phyloP scores from a whole-genome alignment of 1,139 yeast genomes.

The Pneumocystis oryctolagi region DNA sequence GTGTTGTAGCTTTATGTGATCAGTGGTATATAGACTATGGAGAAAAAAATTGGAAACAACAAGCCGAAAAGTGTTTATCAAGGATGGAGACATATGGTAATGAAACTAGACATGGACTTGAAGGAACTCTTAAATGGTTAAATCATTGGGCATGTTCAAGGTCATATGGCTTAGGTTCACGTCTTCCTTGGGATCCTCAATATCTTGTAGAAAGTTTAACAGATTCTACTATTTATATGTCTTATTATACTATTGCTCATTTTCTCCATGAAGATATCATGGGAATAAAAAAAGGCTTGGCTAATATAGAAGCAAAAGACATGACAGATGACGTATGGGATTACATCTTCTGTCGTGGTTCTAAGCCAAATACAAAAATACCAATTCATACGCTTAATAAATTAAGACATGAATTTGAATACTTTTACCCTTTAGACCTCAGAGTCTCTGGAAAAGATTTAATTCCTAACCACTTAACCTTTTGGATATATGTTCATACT shows the following conservation, averaged over 20 bases:
- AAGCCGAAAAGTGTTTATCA: constrained; percentile 67
- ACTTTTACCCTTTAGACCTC: constrained; percentile 83
- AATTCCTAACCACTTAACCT: constrained; percentile 92
- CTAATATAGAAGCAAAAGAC: constrained; percentile 63
- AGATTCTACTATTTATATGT: constrained; percentile 92
- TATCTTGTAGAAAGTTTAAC: constrained; percentile 88
- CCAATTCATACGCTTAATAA: constrained; percentile 51
- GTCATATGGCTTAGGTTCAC: constrained; percentile 91
- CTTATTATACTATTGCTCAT: constrained; percentile 84
- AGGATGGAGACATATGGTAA: constrained; percentile 64
- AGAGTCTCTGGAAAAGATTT: constrained; percentile 93
- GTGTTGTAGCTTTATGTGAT: constrained; percentile 93
- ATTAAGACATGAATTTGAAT: constrained; percentile 86
- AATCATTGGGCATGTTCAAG: constrained; percentile 98
- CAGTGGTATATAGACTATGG: constrained; percentile 99
- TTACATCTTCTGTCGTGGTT: constrained; percentile 66
- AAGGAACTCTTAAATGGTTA: constrained; percentile 90
- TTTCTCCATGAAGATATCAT: constrained; percentile 74
- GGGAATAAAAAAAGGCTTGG: constrained; percentile 61
- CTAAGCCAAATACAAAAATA: constrained; percentile 36
- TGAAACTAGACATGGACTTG: constrained; percentile 85
- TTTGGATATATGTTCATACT: constrained; percentile 82
- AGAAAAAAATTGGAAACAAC: constrained; percentile 80
- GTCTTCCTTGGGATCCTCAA: constrained; percentile 92
- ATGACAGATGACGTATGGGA: constrained; percentile 92